Percentiles rank a stretch among this genome's conserved stretches.
phyloP scores from a whole-genome alignment of 1,284 basidiomycete species.

The Lentinula novae-zelandiae region DNA sequence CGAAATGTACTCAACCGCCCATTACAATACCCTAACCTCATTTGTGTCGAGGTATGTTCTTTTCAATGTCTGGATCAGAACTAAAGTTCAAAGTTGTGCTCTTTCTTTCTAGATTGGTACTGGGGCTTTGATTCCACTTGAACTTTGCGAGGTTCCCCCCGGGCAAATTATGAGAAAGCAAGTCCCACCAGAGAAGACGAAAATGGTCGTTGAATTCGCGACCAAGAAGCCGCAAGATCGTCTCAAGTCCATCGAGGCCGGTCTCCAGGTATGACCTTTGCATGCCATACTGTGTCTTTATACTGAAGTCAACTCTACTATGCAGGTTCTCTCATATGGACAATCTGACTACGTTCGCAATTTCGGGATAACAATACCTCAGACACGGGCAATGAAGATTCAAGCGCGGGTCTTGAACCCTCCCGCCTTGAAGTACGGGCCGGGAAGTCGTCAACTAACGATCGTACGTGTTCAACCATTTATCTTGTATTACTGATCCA shows the following conservation, averaged over 20 bases:
- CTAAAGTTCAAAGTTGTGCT: not conserved
- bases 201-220: slow-evolving; percentile 65
- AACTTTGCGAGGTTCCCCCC: slow-evolving; percentile 58
- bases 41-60: slow-evolving; percentile 48
- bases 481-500: not conserved
- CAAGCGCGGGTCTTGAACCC: slow-evolving; percentile 4
- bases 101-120: slow-evolving; percentile 48
- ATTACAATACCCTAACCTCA: slow-evolving; percentile 40
- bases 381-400: slow-evolving; percentile 32
- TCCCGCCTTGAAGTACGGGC: slow-evolving; percentile 50
- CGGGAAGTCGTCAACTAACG: slow-evolving; percentile 28
- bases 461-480: not conserved
- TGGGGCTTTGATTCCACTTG: slow-evolving; percentile 66
- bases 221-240: slow-evolving; percentile 64
- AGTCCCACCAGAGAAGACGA: slow-evolving; percentile 64
- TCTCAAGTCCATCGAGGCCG: slow-evolving; percentile 53
- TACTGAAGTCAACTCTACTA: not conserved
- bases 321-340: slow-evolving; percentile 61
- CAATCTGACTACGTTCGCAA: slow-evolving; percentile 70
- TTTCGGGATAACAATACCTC: slow-evolving; percentile 60
- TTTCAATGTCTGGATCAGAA: not conserved
- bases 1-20: slow-evolving; percentile 31
- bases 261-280: slow-evolving; percentile 35
- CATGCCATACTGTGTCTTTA: not conserved
- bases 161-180: slow-evolving; percentile 77